Conservation (phyloP, 805 yeast genomes). For the Candida palmyrensis region DNA sequence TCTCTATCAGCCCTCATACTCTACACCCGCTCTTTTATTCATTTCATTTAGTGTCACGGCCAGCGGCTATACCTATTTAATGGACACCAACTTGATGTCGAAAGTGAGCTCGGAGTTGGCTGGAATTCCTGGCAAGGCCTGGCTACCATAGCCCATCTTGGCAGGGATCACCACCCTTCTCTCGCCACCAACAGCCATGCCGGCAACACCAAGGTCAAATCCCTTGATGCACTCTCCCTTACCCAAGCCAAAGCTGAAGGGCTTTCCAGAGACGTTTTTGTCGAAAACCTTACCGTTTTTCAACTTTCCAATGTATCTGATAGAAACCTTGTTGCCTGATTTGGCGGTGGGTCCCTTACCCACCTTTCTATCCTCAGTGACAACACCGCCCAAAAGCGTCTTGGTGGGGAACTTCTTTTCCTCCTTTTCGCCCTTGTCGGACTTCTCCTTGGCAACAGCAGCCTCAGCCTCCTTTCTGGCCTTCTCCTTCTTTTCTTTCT, state of each 20-base stretch:
- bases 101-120: conserved; percentile 95
- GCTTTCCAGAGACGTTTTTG: conserved; percentile 96
- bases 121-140: conserved; percentile 94
- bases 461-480: conserved; percentile 24
- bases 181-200: conserved; percentile 98
- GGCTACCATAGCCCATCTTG: conserved; percentile 92
- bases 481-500: conserved; percentile 17
- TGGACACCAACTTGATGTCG: conserved; percentile 87
- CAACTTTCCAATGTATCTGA: conserved; percentile 96
- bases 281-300: conserved; percentile 95
- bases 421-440: conserved; percentile 9
- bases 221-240: conserved; percentile 98
- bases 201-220: conserved; percentile 97
- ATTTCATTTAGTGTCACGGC: neutral
- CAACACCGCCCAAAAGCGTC: conserved; percentile 88
- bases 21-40: no score
- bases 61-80: conserved; percentile 73
- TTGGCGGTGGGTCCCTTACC: conserved; percentile 90
- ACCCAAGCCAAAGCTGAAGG: conserved; percentile 86
- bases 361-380: conserved; percentile 83
- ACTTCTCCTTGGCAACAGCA: conserved; percentile 17
- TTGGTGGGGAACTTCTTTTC: conserved; percentile 55
- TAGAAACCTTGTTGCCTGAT: conserved; percentile 85
- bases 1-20: no score
- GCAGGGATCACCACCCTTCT: conserved; percentile 96